These are phyloP conservation scores for Neurospora tetrasperma DNA, from an alignment of 495 filamentous ascomycete species.

Conservation along the genomic window DNA sequence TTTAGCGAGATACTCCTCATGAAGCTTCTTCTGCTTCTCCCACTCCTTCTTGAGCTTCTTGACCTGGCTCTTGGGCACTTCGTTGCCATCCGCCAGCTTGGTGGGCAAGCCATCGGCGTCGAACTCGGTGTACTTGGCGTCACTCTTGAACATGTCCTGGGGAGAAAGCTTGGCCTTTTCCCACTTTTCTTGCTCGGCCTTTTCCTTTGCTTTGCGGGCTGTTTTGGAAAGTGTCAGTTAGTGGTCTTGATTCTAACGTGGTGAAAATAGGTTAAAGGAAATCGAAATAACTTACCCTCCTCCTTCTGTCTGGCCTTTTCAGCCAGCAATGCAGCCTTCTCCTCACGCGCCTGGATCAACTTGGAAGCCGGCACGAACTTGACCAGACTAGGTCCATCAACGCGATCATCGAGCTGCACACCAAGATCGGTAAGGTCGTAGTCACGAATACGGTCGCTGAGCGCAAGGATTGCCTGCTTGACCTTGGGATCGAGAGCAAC, in stretches of 20 bases:
- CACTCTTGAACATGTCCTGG: constrained; percentile 60
- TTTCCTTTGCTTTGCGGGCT: constrained; percentile 42
- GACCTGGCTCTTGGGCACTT: constrained; percentile 64
- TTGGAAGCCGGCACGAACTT: constrained; percentile 66
- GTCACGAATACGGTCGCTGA: constrained; percentile 76
- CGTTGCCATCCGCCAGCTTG: constrained; percentile 56
- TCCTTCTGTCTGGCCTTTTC: constrained; percentile 50
- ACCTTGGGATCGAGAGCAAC: constrained; percentile 37
- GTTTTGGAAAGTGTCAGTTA: neutral
- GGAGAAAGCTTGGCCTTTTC: constrained; percentile 65
- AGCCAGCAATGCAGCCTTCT: constrained; percentile 48
- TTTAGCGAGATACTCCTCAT: constrained; percentile 46
- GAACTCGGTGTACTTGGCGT: constrained; percentile 67
- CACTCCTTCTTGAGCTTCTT: constrained; percentile 91
- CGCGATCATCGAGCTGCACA: constrained; percentile 80
- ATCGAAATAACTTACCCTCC: constrained; percentile 34
- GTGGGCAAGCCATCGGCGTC: constrained; percentile 79
- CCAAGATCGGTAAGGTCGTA: constrained; percentile 65
- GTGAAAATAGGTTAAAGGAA: neutral
- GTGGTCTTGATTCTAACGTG: constrained; percentile 20
- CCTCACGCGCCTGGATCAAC: constrained; percentile 60
- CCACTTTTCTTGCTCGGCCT: constrained; percentile 40
- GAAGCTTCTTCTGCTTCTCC: constrained; percentile 82
- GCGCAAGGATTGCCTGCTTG: constrained; percentile 50
- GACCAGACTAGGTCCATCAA: constrained; percentile 59